Evolutionary conservation across 352 stramenopile genomes (phyloP).

Genomic region (Globisporangium ultimum): DNA sequence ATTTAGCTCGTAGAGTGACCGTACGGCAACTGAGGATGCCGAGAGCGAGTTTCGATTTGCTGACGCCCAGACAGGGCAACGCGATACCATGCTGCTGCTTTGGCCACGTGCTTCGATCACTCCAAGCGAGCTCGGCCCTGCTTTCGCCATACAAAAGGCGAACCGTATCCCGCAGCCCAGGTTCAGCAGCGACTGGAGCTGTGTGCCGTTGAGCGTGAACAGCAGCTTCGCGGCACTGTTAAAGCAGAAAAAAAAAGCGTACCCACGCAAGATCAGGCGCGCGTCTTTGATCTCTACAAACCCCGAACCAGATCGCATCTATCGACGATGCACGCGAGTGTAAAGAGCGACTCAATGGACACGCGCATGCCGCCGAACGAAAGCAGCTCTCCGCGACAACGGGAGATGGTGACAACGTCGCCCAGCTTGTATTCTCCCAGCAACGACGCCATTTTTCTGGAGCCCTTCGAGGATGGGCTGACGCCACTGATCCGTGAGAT

Average conservation of each 20-base stretch:
- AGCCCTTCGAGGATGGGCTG: too few relatives aligned
- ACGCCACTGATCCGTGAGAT: too few relatives aligned
- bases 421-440: too few relatives aligned
- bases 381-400: too few relatives aligned
- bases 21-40: too few relatives aligned
- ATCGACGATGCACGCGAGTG: not conserved
- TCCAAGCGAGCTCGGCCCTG: not conserved
- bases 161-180: conserved; percentile 1
- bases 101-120: not conserved
- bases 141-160: not conserved
- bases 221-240: conserved; percentile 17
- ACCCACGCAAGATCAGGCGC: conserved; percentile 5
- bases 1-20: too few relatives aligned
- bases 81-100: not conserved
- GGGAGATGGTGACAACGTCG: too few relatives aligned
- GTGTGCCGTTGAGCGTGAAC: conserved; percentile 7
- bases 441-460: too few relatives aligned
- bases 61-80: too few relatives aligned
- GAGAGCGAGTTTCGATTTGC: too few relatives aligned
- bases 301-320: conserved; percentile 5
- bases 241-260: conserved; percentile 15
- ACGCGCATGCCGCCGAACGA: too few relatives aligned
- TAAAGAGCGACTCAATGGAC: not conserved
- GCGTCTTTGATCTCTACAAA: conserved; percentile 11
- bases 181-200: conserved; percentile 5